These are phyloP conservation scores for Citeromyces hawaiiensis DNA, from an alignment of 1,139 yeast species.

Conservation along the genomic window DNA sequence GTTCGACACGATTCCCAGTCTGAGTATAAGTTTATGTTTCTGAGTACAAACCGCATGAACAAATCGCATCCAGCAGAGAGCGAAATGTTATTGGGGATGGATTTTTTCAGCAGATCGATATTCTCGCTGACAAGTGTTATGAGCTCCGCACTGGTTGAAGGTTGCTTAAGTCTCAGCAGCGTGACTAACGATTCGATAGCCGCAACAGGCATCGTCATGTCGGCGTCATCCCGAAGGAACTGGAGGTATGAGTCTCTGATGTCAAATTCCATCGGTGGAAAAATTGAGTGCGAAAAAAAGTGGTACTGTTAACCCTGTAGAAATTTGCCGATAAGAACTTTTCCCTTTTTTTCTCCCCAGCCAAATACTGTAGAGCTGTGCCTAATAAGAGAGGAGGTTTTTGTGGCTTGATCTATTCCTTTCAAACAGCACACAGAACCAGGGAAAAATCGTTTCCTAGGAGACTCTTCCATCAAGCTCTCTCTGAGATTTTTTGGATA, in stretches of 20 bases:
- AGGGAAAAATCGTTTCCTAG: no score
- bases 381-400: no score
- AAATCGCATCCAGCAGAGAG: constrained; percentile 96
- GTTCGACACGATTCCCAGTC: constrained; percentile 95
- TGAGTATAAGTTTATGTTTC: constrained; percentile 78
- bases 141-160: constrained; percentile 86
- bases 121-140: constrained; percentile 72
- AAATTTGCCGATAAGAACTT: no score
- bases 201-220: constrained; percentile 98
- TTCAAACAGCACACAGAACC: no score
- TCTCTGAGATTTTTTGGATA: no score
- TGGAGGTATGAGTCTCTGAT: constrained; percentile 68
- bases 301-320: not conserved
- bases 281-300: not conserved
- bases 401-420: no score
- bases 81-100: constrained; percentile 84
- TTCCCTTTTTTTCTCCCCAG: no score
- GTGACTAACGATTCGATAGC: constrained; percentile 92
- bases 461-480: no score
- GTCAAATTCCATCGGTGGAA: constrained; percentile 34
- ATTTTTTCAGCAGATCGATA: constrained; percentile 55
- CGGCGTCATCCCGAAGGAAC: constrained; percentile 76
- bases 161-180: constrained; percentile 67
- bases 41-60: constrained; percentile 82
- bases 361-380: no score